Conservation (phyloP, 164 flowering plant genomes). For the Paratinospora sagittata region DNA sequence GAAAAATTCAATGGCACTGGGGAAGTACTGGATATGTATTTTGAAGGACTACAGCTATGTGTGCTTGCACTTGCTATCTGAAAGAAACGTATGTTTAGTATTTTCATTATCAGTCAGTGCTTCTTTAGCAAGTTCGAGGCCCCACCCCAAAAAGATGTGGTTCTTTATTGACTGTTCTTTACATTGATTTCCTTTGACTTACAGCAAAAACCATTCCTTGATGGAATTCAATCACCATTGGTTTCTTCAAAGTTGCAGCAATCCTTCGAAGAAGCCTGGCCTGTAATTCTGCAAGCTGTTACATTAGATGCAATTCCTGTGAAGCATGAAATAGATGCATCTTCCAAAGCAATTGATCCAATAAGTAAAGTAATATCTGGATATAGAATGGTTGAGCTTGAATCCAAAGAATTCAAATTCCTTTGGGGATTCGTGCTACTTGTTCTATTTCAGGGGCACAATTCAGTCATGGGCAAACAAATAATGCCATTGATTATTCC, state of each 20-base stretch:
- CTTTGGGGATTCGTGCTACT: constrained; percentile 83
- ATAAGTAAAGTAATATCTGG: constrained; percentile 52
- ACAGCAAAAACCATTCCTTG: constrained; percentile 86
- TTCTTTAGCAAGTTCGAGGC: neutral
- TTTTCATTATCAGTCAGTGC: neutral
- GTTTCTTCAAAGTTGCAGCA: constrained; percentile 59
- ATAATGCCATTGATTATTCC: constrained; percentile 24
- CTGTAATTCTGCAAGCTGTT: constrained; percentile 86
- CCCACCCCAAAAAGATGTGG: neutral
- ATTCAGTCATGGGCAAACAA: constrained; percentile 21
- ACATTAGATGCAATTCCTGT: constrained; percentile 77
- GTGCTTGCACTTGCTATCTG: constrained; percentile 49
- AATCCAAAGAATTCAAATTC: constrained; percentile 53
- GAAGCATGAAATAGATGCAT: constrained; percentile 23
- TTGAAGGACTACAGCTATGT: constrained; percentile 60
- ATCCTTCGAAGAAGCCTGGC: constrained; percentile 89
- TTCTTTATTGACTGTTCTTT: neutral
- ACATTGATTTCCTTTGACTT: constrained; percentile 13
- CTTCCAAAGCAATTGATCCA: constrained; percentile 23
- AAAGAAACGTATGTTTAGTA: constrained; percentile 46
- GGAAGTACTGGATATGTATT: constrained; percentile 68
- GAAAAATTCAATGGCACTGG: constrained; percentile 61
- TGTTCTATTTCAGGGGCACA: constrained; percentile 62
- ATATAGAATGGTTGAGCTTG: constrained; percentile 72
- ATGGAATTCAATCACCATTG: constrained; percentile 67